Evolutionary conservation across 2,329 filamentous ascomycete species (phyloP).

Genomic region (Xylaria sp.): DNA sequence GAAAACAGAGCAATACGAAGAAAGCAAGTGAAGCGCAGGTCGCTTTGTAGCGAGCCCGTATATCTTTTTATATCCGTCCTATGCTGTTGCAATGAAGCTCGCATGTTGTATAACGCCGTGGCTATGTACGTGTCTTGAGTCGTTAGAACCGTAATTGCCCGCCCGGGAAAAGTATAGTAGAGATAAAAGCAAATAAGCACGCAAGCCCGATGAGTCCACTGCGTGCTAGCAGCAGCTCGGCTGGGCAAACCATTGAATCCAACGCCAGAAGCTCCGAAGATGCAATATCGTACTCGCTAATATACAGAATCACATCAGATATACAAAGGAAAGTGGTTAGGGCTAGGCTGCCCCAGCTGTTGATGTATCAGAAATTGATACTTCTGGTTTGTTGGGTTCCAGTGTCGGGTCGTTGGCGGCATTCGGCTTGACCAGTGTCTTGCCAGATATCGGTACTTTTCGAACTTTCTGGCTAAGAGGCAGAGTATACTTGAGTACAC

Average conservation of each 20-base stretch:
- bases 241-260: slow-evolving; percentile 30
- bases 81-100: slow-evolving; percentile 34
- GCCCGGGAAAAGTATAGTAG: slow-evolving; percentile 20
- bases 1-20: background rate
- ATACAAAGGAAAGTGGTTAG: slow-evolving; percentile 37
- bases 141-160: slow-evolving; percentile 20
- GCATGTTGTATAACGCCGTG: slow-evolving; percentile 29
- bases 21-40: slow-evolving; percentile 9
- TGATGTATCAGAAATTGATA: slow-evolving; percentile 34
- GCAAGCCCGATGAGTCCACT: slow-evolving; percentile 6
- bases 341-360: slow-evolving; percentile 35
- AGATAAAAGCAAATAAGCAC: slow-evolving; percentile 20
- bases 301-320: slow-evolving; percentile 44
- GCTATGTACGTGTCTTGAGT: slow-evolving; percentile 30
- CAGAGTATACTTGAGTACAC: slow-evolving; percentile 82
- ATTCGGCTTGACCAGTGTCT: slow-evolving; percentile 66
- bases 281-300: slow-evolving; percentile 46
- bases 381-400: slow-evolving; percentile 47
- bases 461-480: slow-evolving; percentile 65
- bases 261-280: slow-evolving; percentile 42
- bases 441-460: slow-evolving; percentile 64
- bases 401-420: slow-evolving; percentile 60
- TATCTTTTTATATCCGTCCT: slow-evolving; percentile 36
- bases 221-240: background rate
- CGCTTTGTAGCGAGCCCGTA: slow-evolving; percentile 19